Evolutionary conservation across 176 grass and related monocot genomes (phyloP).

Genomic region (Aegilops sharonensis): DNA sequence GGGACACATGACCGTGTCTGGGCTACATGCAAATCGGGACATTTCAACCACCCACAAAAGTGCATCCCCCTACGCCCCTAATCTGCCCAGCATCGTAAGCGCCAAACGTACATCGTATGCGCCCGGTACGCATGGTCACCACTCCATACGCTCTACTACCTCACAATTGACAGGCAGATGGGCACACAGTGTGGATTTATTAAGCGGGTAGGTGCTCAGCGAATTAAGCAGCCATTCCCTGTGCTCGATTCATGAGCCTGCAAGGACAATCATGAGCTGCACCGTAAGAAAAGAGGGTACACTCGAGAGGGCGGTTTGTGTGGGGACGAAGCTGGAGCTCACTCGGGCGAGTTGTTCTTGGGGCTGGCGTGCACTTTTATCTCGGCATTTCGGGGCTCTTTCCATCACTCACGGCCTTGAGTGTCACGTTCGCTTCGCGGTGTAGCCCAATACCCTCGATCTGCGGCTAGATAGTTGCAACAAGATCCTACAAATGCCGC

Average conservation of each 20-base stretch:
- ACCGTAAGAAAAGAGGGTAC: background rate
- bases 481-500: background rate
- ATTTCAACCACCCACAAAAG: conserved; percentile 26
- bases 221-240: background rate
- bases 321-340: background rate
- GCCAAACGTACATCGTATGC: background rate
- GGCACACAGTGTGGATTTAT: background rate
- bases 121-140: background rate
- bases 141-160: background rate
- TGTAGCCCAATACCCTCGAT: background rate
- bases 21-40: background rate
- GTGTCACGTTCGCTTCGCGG: background rate
- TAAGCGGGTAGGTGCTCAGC: background rate
- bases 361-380: background rate
- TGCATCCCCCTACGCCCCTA: background rate
- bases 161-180: background rate
- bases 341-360: background rate
- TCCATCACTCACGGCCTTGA: background rate
- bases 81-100: background rate
- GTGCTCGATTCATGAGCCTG: background rate
- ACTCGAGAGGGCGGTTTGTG: too few relatives aligned
- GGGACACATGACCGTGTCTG: conserved; percentile 2
- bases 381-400: background rate
- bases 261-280: background rate
- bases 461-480: background rate